Base-by-base conservation (phyloP, 768 basidiomycete species). In the Rhizopogon roseolus region DNA sequence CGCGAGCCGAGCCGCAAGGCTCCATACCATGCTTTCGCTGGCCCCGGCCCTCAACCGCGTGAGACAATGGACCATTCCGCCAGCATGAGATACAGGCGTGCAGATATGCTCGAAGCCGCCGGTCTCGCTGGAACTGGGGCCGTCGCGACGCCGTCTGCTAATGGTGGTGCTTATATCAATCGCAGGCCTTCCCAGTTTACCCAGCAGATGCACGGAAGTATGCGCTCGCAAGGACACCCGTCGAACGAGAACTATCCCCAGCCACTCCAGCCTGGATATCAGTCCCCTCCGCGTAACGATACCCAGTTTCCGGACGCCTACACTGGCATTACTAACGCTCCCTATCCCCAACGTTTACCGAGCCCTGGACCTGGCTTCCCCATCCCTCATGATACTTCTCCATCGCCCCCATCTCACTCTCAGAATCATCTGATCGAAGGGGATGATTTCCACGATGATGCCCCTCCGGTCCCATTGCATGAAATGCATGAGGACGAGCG, bases 1-100 rank as follows among this genome's bases (percentile, higher is more conserved):
- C 63, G 56, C 55, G 67, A 61, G 51, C 66, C 63, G 19, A 65
- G 61, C 57, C 66, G 56, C 27, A 64, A 52, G 27, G 59, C 64
- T 8, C 74, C 74, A 32, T 76, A 75, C 57, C 67, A 66, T 34
- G 73, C 75, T 3, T 75, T 73, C 55, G 71, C 72, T 2, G 67
- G 66, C 9, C 72, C 73, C 32, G 56, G 39, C 6, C 57, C 62
- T 4, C 61, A 61, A 25, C 57, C 62, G 0, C 62, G 58, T 25
- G 62, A 60, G n/a, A 55, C 57, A 0, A 58, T 51, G 10, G 55
- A 57, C 38, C 38, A 49, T 39, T 43, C 49, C 43, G 59, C 56
- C 6, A 61, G 54, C 29, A 50, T 52, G 39, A 61, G 62, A 29
- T 62, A 58, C 37, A 58, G 14, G 39, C 67, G 67, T 19, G 41